Evolutionary conservation across 805 yeast species (phyloP), one percentile per base, ranked within the genome.

Genomic region (Suhomyces kilbournensis): DNA sequence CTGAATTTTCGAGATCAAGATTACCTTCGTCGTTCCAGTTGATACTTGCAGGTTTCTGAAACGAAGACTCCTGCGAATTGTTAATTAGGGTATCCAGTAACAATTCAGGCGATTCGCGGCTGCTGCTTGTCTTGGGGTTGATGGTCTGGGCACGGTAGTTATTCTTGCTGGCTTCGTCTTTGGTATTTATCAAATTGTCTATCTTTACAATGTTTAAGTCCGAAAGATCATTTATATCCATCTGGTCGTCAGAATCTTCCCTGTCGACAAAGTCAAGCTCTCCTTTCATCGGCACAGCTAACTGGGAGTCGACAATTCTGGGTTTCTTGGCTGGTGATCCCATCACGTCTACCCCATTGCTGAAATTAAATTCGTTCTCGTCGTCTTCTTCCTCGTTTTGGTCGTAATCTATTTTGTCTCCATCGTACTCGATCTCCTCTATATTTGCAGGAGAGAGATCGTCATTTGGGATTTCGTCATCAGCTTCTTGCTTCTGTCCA

Each of bases 11-110:
- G n/a, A 70, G 55, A 19, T 68, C 61, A 22, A 67, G 50, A 30
- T 67, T 63, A 4, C 61, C 69, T 22, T 66, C 73, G 43, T 73
- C 76, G 54, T 72, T 72, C 79, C 79, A 75, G 57, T 71, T 74
- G 25, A 75, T 69, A 55, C 77, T 73, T 3, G 70, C 61, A 9
- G 76, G 71, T 50, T 65, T 62, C 53, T 69, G 75, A 50, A 72
- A 74, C 9, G 76, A 70, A 15, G 61, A 55, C 43, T 63, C 64
- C 32, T 64, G 61, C 3, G 67, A 60, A 17, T 55, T 61, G 25
- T 47, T 50, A 6, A 46, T 17, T 6, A 46, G 19, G 17, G 38
- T 35, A n/a, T 49, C 51, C 28, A 17, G 48, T 15, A 38, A 20
- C 14, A 23, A n/a, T 7, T 32, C 32, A 15, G 32, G 34, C 7